Percentiles rank a stretch among this genome's conserved stretches.
phyloP scores from a whole-genome alignment of 441 rosid species.

The Gossypium lobatum region DNA sequence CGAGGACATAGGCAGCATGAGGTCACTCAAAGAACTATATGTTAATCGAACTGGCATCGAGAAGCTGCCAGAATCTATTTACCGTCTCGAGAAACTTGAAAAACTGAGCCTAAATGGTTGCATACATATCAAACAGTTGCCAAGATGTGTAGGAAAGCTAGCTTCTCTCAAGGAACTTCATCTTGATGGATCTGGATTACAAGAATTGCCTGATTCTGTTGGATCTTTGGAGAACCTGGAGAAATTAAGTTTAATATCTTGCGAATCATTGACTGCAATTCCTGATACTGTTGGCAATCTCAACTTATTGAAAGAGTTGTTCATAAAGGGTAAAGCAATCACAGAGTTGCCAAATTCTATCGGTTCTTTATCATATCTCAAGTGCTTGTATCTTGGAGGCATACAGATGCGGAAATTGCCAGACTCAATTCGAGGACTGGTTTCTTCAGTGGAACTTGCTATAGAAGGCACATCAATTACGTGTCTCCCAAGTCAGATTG shows the following conservation, averaged over 20 bases:
- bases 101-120: conserved; percentile 43
- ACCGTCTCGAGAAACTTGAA: conserved; percentile 35
- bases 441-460: too few species aligned
- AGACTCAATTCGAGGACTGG: too few species aligned
- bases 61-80: conserved; percentile 41
- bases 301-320: conserved; percentile 26
- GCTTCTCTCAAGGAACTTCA: conserved; percentile 38
- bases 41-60: conserved; percentile 41
- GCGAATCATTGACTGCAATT: conserved; percentile 32
- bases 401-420: too few species aligned
- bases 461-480: too few species aligned
- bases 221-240: conserved; percentile 43
- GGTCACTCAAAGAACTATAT: conserved; percentile 41
- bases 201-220: conserved; percentile 41
- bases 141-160: conserved; percentile 29
- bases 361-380: conserved; percentile 33
- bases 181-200: conserved; percentile 29
- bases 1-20: conserved; percentile 41
- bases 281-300: conserved; percentile 42
- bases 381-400: conserved; percentile 32
- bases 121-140: conserved; percentile 32
- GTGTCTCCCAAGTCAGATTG: too few species aligned
- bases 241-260: conserved; percentile 34
- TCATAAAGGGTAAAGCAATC: conserved; percentile 19
- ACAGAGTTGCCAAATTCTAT: conserved; percentile 36